Conservation (phyloP, 768 basidiomycete species). For the Butyriboletus loyo region DNA sequence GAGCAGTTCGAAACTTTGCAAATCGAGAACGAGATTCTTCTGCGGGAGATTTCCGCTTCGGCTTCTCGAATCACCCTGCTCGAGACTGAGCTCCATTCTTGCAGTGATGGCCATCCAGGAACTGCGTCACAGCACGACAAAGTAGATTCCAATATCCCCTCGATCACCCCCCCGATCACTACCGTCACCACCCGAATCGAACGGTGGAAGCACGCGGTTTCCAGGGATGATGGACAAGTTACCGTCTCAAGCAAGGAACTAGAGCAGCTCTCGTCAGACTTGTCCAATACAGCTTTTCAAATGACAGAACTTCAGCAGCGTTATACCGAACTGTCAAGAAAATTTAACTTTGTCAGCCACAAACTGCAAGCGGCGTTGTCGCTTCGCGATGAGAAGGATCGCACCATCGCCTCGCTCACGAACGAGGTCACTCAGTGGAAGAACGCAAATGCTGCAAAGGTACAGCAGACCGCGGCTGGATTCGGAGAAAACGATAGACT, state of each 20-base stretch:
- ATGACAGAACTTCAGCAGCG: neutral
- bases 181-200: constrained; percentile 2
- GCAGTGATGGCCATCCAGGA: no score
- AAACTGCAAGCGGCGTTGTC: neutral
- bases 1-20: neutral
- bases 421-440: neutral
- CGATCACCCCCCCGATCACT: neutral
- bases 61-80: neutral
- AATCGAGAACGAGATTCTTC: neutral
- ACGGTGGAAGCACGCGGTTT: neutral
- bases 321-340: neutral
- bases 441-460: neutral
- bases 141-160: no score
- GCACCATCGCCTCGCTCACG: neutral
- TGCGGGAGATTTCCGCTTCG: neutral
- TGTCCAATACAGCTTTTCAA: neutral
- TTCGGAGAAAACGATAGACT: neutral
- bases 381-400: neutral
- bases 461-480: neutral
- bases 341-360: neutral
- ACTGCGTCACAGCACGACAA: no score
- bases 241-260: constrained; percentile 6
- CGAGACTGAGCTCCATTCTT: constrained; percentile 1
- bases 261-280: neutral
- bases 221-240: neutral